Percentiles rank a stretch among this genome's conserved stretches.
phyloP scores from a whole-genome alignment of 1,284 basidiomycete species.

The Chalciporus sp. region DNA sequence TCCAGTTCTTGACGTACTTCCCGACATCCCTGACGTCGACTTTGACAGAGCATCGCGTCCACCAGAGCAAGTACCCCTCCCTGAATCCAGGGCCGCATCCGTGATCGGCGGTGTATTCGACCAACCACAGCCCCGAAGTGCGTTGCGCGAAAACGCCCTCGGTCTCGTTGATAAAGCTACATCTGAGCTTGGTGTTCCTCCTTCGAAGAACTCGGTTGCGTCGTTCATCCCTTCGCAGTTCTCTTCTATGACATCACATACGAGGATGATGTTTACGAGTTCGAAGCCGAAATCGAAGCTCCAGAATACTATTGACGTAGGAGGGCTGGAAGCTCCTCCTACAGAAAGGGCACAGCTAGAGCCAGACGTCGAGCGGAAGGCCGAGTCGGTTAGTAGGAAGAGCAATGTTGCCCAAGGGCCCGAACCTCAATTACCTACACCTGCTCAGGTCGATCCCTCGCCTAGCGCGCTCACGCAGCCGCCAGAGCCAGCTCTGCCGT shows the following conservation, averaged over 20 bases:
- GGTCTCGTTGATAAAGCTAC: constrained; percentile 19
- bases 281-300: constrained; percentile 7
- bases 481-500: constrained; percentile 2
- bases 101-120: constrained; percentile 32
- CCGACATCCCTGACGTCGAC: constrained; percentile 20
- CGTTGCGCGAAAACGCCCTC: constrained; percentile 10
- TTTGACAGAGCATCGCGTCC: constrained; percentile 4
- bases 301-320: not conserved
- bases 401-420: constrained; percentile 3
- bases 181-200: constrained; percentile 28
- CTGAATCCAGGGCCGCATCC: constrained; percentile 33
- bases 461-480: constrained; percentile 18
- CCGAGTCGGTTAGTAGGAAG: not conserved
- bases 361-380: not conserved
- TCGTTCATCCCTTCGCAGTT: constrained; percentile 8
- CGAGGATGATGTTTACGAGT: not conserved
- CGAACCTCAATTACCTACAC: constrained; percentile 18
- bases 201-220: constrained; percentile 7
- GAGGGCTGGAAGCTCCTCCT: constrained; percentile 3
- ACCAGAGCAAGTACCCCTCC: constrained; percentile 29
- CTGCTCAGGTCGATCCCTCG: constrained; percentile 30
- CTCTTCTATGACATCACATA: constrained; percentile 3
- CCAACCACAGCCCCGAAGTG: constrained; percentile 22
- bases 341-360: not conserved
- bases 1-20: constrained; percentile 9